Percentiles rank a stretch among this genome's conserved stretches.
These are phyloP conservation scores for Xylariales sp. DNA, from an alignment of 2,329 filamentous ascomycete species.

Conservation along the genomic window DNA sequence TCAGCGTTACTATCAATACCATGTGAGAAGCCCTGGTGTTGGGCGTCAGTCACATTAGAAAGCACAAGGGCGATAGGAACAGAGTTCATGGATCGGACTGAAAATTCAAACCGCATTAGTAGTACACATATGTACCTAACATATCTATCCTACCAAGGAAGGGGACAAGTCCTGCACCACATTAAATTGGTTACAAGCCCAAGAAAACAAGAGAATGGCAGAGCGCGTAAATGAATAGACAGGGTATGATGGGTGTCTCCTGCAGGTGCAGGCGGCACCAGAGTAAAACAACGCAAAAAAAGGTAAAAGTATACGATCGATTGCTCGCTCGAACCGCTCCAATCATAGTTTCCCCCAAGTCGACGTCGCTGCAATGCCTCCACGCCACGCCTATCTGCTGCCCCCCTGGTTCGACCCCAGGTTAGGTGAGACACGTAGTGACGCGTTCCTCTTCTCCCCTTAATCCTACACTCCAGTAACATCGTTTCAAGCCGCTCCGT, in stretches of 20 bases:
- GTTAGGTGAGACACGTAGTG: not conserved
- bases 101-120: constrained; percentile 12
- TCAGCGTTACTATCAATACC: not conserved
- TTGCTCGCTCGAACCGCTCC: constrained; percentile 15
- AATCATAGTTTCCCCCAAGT: constrained; percentile 16
- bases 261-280: not conserved
- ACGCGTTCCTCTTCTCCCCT: constrained; percentile 7
- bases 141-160: constrained; percentile 28
- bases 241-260: not conserved
- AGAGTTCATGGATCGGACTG: not conserved
- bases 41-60: no score
- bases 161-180: not conserved
- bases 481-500: constrained; percentile 14
- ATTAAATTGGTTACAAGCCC: constrained; percentile 15
- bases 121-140: constrained; percentile 20
- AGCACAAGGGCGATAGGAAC: not conserved
- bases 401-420: constrained; percentile 32
- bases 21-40: not conserved
- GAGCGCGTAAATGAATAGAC: constrained; percentile 2
- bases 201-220: constrained; percentile 8
- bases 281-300: constrained; percentile 17
- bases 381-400: constrained; percentile 2
- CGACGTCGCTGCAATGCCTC: constrained; percentile 11
- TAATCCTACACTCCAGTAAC: constrained; percentile 10
- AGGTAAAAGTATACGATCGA: constrained; percentile 8